A percentile compares a stretch with the other conserved stretches of the same genome.
Conservation (phyloP, 768 basidiomycete genomes). For the Lyophyllum semitale region DNA sequence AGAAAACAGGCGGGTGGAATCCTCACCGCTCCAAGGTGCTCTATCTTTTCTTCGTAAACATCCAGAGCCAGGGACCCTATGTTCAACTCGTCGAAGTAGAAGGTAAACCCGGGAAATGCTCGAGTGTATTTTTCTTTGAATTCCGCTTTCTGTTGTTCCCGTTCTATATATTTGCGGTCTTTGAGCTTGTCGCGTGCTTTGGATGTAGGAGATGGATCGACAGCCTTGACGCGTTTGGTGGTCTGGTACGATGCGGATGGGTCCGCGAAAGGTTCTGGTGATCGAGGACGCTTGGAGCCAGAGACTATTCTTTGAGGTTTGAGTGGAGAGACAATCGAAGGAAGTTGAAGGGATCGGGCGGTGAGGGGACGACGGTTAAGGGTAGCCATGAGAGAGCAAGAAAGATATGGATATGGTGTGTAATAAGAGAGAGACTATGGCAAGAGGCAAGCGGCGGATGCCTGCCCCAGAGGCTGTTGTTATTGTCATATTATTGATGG, state of each 20-base stretch:
- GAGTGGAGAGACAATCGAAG: conserved; percentile 32
- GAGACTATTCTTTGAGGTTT: conserved; percentile 32
- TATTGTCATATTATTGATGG: background rate
- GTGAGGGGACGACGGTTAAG: conserved; percentile 51
- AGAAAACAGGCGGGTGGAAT: background rate
- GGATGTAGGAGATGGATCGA: conserved; percentile 17
- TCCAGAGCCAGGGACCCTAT: conserved; percentile 46
- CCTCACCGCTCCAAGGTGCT: conserved; percentile 79
- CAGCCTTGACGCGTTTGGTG: conserved; percentile 48
- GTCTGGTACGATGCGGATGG: conserved; percentile 13
- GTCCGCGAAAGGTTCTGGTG: conserved; percentile 48
- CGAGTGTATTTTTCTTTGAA: conserved; percentile 84
- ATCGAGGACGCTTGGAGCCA: conserved; percentile 46
- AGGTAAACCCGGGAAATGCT: conserved; percentile 82
- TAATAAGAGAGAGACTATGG: background rate
- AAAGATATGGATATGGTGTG: conserved; percentile 12
- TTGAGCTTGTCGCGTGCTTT: conserved; percentile 37
- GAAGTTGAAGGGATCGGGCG: conserved; percentile 38
- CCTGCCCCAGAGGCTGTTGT: background rate
- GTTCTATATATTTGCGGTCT: conserved; percentile 50
- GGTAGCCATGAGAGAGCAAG: conserved; percentile 43
- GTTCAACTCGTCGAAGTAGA: conserved; percentile 76
- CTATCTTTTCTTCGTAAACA: conserved; percentile 55
- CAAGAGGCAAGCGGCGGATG: background rate
- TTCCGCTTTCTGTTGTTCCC: conserved; percentile 61